Evolutionary conservation across 768 basidiomycete genomes (phyloP).

Genomic region (Xanthoconium stramineum): DNA sequence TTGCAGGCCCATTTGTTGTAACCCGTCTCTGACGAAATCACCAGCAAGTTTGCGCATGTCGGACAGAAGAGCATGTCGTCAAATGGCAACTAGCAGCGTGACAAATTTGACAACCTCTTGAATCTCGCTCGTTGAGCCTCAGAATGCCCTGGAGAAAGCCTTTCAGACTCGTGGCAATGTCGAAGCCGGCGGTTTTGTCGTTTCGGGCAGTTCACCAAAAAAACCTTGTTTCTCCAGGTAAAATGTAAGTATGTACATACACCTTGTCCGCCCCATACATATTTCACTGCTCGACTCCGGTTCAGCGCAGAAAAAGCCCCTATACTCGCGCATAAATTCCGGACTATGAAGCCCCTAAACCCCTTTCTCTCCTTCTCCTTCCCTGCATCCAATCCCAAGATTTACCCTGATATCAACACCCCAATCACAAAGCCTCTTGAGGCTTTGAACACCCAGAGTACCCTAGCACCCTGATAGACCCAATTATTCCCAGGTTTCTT

Average conservation of each 20-base stretch:
- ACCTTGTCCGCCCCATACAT: too few species aligned
- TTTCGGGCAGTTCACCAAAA: too few species aligned
- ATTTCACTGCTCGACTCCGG: too few species aligned
- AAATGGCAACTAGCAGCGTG: not conserved
- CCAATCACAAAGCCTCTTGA: too few species aligned
- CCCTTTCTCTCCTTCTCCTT: not conserved
- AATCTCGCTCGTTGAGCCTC: too few species aligned
- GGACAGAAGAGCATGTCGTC: slow-evolving; percentile 82
- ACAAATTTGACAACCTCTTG: not conserved
- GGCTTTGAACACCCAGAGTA: not conserved
- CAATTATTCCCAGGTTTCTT: not conserved
- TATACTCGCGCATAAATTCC: not conserved
- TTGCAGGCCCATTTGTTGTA: slow-evolving; percentile 94
- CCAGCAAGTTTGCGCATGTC: slow-evolving; percentile 84
- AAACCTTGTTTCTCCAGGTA: too few species aligned
- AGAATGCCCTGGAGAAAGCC: too few species aligned
- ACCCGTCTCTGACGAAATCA: slow-evolving; percentile 72
- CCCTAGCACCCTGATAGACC: not conserved
- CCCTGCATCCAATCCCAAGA: not conserved
- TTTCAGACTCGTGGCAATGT: too few species aligned
- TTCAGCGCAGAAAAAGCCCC: not conserved
- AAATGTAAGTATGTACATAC: too few species aligned
- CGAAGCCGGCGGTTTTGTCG: too few species aligned
- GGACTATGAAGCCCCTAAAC: not conserved
- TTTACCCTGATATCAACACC: not conserved